Evolutionary conservation across 2,329 filamentous ascomycete genomes (phyloP).

Genomic region (Neofusicoccum ribis): DNA sequence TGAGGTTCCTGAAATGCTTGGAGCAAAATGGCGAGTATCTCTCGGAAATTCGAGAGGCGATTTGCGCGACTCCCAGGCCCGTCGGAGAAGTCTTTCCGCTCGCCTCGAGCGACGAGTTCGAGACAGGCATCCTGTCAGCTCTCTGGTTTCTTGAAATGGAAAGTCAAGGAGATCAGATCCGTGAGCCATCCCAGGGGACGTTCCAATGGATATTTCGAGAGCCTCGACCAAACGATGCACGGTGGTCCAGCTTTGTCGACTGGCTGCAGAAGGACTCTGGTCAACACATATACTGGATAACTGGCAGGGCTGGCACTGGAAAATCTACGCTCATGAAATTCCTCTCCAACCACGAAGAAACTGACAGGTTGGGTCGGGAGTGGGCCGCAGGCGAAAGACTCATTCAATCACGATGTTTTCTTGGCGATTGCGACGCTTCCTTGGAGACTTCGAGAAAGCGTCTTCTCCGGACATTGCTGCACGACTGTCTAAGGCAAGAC

Average conservation of each 20-base stretch:
- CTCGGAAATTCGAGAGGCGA: background rate
- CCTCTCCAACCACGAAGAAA: slow-evolving; percentile 22
- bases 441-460: slow-evolving; percentile 46
- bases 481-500: slow-evolving; percentile 28
- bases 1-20: background rate
- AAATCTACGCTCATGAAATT: slow-evolving; percentile 49
- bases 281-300: slow-evolving; percentile 32
- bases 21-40: background rate
- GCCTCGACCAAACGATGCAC: background rate
- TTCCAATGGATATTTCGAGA: slow-evolving; percentile 11
- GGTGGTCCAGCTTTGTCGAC: background rate
- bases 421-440: slow-evolving; percentile 42
- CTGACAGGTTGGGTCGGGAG: slow-evolving; percentile 28
- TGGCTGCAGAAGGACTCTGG: background rate
- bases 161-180: background rate
- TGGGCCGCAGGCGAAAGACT: slow-evolving; percentile 38
- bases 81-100: background rate
- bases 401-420: slow-evolving; percentile 41
- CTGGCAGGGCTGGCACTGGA: slow-evolving; percentile 49
- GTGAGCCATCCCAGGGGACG: background rate
- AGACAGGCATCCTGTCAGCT: background rate
- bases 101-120: background rate
- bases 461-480: slow-evolving; percentile 39
- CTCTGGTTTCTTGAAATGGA: background rate
- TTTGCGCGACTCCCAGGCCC: background rate